Percentiles rank a stretch among this genome's conserved stretches.
phyloP scores from a whole-genome alignment of 768 basidiomycete species.

The Tricholoma sp. region DNA sequence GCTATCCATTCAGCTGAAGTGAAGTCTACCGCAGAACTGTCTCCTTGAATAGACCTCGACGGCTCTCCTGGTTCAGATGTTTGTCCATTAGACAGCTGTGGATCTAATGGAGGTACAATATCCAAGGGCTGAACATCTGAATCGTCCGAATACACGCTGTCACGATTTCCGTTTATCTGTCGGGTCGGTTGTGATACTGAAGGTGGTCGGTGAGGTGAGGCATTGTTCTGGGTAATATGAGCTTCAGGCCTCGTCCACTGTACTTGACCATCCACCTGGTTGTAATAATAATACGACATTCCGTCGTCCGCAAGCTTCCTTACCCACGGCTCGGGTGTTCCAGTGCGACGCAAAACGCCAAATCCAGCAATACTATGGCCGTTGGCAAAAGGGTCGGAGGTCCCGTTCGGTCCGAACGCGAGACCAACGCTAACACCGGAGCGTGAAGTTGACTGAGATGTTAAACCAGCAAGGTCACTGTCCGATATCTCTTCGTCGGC shows the following conservation, averaged over 20 bases:
- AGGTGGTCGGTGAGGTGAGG: slow-evolving; percentile 9
- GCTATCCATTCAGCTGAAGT: slow-evolving; percentile 69
- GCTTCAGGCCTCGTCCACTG: slow-evolving; percentile 66
- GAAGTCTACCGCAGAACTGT: slow-evolving; percentile 35
- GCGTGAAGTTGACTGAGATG: slow-evolving; percentile 54
- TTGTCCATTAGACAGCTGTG: slow-evolving; percentile 24
- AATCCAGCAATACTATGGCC: slow-evolving; percentile 47
- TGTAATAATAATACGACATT: slow-evolving; percentile 72
- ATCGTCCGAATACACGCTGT: slow-evolving; percentile 76
- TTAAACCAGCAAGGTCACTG: slow-evolving; percentile 54
- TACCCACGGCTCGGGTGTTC: slow-evolving; percentile 80
- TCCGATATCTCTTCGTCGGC: slow-evolving; percentile 61
- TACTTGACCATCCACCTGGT: slow-evolving; percentile 61
- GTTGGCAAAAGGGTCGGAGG: slow-evolving; percentile 30
- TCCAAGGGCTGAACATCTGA: slow-evolving; percentile 63
- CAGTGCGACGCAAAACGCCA: slow-evolving; percentile 51
- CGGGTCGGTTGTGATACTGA: slow-evolving; percentile 24
- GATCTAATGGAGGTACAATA: slow-evolving; percentile 19
- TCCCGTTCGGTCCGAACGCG: slow-evolving; percentile 37
- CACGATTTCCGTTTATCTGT: slow-evolving; percentile 33
- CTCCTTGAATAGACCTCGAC: slow-evolving; percentile 11
- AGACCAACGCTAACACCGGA: slow-evolving; percentile 49
- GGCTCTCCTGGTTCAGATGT: slow-evolving; percentile 8
- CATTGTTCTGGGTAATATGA: slow-evolving; percentile 6
- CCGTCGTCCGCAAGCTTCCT: slow-evolving; percentile 80